A percentile compares a stretch with the other conserved stretches of the same genome.
Conservation (phyloP, 805 yeast genomes). For the Blastobotrys attinorum region DNA sequence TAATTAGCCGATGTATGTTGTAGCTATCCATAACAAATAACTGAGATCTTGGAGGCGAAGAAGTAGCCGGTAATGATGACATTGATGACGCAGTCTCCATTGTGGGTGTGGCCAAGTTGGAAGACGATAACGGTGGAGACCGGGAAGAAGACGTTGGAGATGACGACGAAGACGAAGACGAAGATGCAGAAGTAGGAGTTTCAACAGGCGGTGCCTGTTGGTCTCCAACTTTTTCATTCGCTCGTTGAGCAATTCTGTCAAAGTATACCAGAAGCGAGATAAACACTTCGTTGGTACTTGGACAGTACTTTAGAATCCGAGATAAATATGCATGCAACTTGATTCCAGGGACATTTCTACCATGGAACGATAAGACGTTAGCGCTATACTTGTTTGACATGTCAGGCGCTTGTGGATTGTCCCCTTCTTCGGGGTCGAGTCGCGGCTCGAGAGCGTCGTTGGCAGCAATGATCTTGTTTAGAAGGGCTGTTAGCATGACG, state of each 20-base stretch:
- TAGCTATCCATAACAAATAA: conserved; percentile 92
- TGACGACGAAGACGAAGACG: too few relatives aligned
- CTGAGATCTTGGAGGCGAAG: too few relatives aligned
- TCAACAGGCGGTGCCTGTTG: too few relatives aligned
- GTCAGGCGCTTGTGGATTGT: conserved; percentile 7
- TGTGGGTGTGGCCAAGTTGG: neutral
- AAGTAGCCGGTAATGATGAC: too few relatives aligned
- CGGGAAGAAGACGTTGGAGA: too few relatives aligned
- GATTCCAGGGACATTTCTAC: conserved; percentile 94
- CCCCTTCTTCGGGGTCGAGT: conserved; percentile 36
- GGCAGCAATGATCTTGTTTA: conserved; percentile 82
- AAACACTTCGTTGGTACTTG: conserved; percentile 96
- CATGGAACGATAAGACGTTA: conserved; percentile 79
- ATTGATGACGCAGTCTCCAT: conserved; percentile 1
- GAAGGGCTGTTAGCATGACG: conserved; percentile 73
- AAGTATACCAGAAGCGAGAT: conserved; percentile 83
- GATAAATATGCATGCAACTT: conserved; percentile 81
- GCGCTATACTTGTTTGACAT: conserved; percentile 21
- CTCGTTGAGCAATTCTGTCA: conserved; percentile 84
- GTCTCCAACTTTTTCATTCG: conserved; percentile 35
- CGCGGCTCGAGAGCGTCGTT: conserved; percentile 78
- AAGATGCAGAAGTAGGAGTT: too few relatives aligned
- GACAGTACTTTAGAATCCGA: conserved; percentile 91
- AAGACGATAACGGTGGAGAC: too few relatives aligned
- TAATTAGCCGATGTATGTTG: conserved; percentile 88